These are phyloP conservation scores for Rhodofomes roseus DNA, from an alignment of 1,284 basidiomycete species.

Conservation along the genomic window DNA sequence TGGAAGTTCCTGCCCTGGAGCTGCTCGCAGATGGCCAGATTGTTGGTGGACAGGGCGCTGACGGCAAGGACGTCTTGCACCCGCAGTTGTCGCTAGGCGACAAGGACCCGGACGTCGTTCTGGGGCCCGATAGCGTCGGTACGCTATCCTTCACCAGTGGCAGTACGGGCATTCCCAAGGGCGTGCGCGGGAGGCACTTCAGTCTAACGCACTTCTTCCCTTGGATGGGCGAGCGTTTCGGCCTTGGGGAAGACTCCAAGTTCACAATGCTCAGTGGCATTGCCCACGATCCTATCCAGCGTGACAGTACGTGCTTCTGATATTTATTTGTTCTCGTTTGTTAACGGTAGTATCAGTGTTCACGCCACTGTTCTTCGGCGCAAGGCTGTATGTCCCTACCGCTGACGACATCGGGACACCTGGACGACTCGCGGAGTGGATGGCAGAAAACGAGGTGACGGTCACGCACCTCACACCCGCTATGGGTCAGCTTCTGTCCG, in stretches of 20 bases:
- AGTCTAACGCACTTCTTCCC: conserved; percentile 99
- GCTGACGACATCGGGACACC: conserved; percentile 98
- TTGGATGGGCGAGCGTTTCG: conserved; percentile 96
- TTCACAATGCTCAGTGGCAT: conserved; percentile 99
- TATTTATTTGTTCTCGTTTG: background rate
- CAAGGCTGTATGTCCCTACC: conserved; percentile 93
- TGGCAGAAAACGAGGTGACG: conserved; percentile 88
- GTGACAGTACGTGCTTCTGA: conserved; percentile 76
- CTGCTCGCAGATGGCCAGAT: conserved; percentile 64
- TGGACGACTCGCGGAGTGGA: conserved; percentile 97
- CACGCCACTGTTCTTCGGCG: conserved; percentile 97
- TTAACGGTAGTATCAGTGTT: conserved; percentile 64
- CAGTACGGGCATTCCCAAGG: conserved; percentile 97
- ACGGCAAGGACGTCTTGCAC: conserved; percentile 50
- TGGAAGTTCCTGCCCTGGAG: conserved; percentile 90
- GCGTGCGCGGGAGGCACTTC: conserved; percentile 93
- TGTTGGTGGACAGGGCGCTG: conserved; percentile 54
- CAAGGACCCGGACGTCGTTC: conserved; percentile 74
- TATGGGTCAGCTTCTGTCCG: conserved; percentile 98
- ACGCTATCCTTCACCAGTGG: conserved; percentile 98
- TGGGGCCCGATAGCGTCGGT: conserved; percentile 94
- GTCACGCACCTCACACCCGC: conserved; percentile 97
- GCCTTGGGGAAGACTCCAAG: conserved; percentile 70
- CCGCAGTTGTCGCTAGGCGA: conserved; percentile 52
- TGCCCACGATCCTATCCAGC: conserved; percentile 98